Evolutionary conservation across 805 yeast species (phyloP).

Genomic region (Barnettozyma siamensis): DNA sequence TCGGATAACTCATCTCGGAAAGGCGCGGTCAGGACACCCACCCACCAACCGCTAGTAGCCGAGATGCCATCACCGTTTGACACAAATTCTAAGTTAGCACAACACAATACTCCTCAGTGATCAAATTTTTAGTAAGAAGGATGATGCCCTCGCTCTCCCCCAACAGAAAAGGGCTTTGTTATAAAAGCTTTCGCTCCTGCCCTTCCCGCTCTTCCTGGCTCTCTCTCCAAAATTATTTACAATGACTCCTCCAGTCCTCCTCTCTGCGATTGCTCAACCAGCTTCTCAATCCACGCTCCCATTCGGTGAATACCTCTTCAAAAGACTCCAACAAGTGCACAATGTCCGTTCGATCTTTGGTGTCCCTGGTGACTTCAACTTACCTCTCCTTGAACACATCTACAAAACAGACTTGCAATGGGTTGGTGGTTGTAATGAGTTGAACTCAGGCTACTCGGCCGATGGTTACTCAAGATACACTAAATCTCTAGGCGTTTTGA

Average conservation of each 20-base stretch:
- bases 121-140: too few relatives aligned
- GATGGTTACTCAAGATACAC: slow-evolving; percentile 79
- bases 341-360: slow-evolving; percentile 64
- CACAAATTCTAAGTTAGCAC: slow-evolving; percentile 7
- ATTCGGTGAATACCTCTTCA: slow-evolving; percentile 61
- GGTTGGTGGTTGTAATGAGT: slow-evolving; percentile 84
- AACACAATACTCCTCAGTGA: too few relatives aligned
- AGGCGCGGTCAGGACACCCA: not conserved
- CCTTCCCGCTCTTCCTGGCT: too few relatives aligned
- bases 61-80: slow-evolving; percentile 2
- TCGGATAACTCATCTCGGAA: not conserved
- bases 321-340: slow-evolving; percentile 44
- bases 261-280: not conserved
- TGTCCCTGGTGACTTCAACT: slow-evolving; percentile 75
- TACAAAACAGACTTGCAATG: slow-evolving; percentile 54
- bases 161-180: too few relatives aligned
- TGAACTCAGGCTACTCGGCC: slow-evolving; percentile 85
- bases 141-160: too few relatives aligned
- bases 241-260: slow-evolving; percentile 6
- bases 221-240: not conserved
- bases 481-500: slow-evolving; percentile 56
- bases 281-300: slow-evolving; percentile 28
- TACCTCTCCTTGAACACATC: slow-evolving; percentile 61
- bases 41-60: slow-evolving; percentile 6
- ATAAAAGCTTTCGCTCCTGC: too few relatives aligned